These are phyloP conservation scores for Leccinum disarticulatum DNA, from an alignment of 768 basidiomycete species.

Conservation along the genomic window DNA sequence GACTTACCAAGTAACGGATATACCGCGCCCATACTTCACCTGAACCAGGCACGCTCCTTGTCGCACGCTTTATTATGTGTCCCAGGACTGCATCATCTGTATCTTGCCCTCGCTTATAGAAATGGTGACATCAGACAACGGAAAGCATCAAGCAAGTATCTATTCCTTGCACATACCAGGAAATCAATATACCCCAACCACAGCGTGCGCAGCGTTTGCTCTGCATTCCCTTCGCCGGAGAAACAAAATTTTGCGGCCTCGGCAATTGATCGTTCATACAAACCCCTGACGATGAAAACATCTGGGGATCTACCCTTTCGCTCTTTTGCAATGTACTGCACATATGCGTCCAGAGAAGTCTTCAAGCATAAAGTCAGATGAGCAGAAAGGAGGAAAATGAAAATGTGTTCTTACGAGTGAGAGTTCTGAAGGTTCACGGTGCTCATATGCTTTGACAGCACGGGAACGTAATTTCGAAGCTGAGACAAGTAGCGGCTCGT, in stretches of 20 bases:
- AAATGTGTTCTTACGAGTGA: constrained; percentile 48
- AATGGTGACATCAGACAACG: constrained; percentile 1
- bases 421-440: constrained; percentile 62
- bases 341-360: constrained; percentile 58
- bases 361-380: constrained; percentile 12
- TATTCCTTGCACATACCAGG: constrained; percentile 45
- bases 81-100: constrained; percentile 43
- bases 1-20: constrained; percentile 65
- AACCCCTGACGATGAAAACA: constrained; percentile 49
- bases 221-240: constrained; percentile 52
- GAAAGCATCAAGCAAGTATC: neutral
- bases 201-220: constrained; percentile 58
- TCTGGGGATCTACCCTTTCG: constrained; percentile 60
- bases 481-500: constrained; percentile 71
- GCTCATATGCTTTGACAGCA: constrained; percentile 58
- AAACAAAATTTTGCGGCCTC: constrained; percentile 66
- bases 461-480: constrained; percentile 72
- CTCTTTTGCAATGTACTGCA: constrained; percentile 63
- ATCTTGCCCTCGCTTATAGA: constrained; percentile 34
- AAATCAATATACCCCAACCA: constrained; percentile 77
- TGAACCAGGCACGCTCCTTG: constrained; percentile 70
- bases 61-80: constrained; percentile 52
- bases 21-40: constrained; percentile 81
- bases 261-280: constrained; percentile 75
- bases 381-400: constrained; percentile 5